phyloP scores from a whole-genome alignment of 495 filamentous ascomycete species.

The Podospora appendiculata region DNA sequence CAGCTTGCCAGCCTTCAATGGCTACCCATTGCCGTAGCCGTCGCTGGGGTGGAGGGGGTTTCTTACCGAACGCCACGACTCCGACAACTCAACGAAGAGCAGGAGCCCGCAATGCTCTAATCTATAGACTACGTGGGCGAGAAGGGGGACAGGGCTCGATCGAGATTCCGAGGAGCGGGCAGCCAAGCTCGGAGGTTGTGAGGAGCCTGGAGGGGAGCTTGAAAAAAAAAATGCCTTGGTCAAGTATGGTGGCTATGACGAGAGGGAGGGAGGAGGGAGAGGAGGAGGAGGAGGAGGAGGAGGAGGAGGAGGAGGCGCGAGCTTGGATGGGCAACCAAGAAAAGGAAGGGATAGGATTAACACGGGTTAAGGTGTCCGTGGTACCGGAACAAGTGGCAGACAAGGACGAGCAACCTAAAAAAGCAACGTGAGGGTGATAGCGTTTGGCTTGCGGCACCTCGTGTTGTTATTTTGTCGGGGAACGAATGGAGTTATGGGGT shows the following conservation, averaged over 20 bases:
- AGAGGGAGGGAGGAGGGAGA: not conserved
- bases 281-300: not conserved
- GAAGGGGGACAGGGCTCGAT: no score
- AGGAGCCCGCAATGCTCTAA: constrained; percentile 14
- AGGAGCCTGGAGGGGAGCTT: no score
- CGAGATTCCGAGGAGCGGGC: no score
- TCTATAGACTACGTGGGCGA: not conserved
- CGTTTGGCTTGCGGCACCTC: not conserved
- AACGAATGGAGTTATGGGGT: not conserved
- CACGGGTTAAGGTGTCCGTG: no score
- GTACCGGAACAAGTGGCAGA: no score
- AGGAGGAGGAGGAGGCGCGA: not conserved
- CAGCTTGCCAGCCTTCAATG: no score
- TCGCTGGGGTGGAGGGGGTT: no score
- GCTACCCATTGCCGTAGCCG: no score
- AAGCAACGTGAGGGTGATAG: not conserved
- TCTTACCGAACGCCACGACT: constrained; percentile 8
- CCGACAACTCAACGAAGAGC: constrained; percentile 34
- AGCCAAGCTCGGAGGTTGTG: no score
- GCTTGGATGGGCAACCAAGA: no score
- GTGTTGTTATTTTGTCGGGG: not conserved
- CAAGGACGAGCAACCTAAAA: not conserved
- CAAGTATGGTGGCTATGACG: not conserved
- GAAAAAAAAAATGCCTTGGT: not conserved
- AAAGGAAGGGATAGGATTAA: no score